A percentile compares a stretch with the other conserved stretches of the same genome.
Evolutionary conservation across 169 alveolate genomes (phyloP).

Genomic region (Eimeria tenella): DNA sequence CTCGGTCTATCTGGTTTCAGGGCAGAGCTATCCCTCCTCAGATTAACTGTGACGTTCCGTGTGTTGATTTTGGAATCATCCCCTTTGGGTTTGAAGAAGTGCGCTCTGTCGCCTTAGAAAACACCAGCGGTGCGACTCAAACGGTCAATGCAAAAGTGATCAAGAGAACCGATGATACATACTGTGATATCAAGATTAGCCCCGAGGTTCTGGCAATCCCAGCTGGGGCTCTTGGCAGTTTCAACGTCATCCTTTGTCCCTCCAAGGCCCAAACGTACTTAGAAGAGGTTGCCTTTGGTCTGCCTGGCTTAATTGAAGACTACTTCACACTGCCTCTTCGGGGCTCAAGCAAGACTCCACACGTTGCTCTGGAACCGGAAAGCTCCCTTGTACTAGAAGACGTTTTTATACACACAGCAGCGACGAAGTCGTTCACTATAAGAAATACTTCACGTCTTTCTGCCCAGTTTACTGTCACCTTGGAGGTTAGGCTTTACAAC

Average conservation of each 20-base stretch:
- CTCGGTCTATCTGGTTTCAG: conserved; percentile 71
- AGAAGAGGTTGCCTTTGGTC: conserved; percentile 63
- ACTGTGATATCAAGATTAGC: conserved; percentile 37
- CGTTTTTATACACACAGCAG: conserved; percentile 91
- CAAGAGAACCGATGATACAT: conserved; percentile 46
- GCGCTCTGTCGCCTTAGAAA: conserved; percentile 90
- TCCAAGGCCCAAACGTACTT: conserved; percentile 67
- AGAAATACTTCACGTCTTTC: conserved; percentile 75
- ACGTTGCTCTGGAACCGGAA: conserved; percentile 92
- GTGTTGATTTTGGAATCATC: conserved; percentile 94
- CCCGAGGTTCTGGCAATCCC: conserved; percentile 23
- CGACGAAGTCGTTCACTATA: conserved; percentile 85
- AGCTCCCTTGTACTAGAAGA: conserved; percentile 92
- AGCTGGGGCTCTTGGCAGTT: conserved; percentile 14
- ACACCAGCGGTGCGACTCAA: conserved; percentile 90
- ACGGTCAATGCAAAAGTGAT: conserved; percentile 39
- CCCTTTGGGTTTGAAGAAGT: conserved; percentile 93
- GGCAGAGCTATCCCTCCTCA: conserved; percentile 97
- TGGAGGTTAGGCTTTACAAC: conserved; percentile 44
- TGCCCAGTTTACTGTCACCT: conserved; percentile 36
- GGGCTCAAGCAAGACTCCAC: conserved; percentile 73
- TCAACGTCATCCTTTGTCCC: conserved; percentile 46
- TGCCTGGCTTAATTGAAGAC: conserved; percentile 29
- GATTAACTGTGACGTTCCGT: conserved; percentile 91
- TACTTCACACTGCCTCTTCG: conserved; percentile 64